Percentiles rank a stretch among this genome's conserved stretches.
Conservation (phyloP, 768 basidiomycete species). For the Suillus paluster region DNA sequence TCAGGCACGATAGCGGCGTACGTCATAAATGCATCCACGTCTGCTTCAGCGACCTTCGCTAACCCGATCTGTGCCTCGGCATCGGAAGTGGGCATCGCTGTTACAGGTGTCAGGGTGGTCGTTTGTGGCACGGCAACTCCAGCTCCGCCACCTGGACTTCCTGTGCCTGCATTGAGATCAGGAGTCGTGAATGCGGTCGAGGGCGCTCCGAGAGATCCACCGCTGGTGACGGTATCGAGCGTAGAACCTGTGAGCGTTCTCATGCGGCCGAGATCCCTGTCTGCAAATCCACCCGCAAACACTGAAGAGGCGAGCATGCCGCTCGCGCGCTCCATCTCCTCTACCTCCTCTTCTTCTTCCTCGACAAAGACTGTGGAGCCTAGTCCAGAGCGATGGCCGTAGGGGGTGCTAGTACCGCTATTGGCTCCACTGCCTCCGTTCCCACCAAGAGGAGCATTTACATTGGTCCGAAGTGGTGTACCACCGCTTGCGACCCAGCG, state of each 20-base stretch:
- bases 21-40: conserved; percentile 82
- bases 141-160: conserved; percentile 39
- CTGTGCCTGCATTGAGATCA: conserved; percentile 46
- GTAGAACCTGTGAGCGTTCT: conserved; percentile 61
- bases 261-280: conserved; percentile 48
- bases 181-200: conserved; percentile 66
- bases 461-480: conserved; percentile 59
- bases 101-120: conserved; percentile 69
- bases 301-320: conserved; percentile 34
- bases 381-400: conserved; percentile 58
- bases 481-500: conserved; percentile 75
- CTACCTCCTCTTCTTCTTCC: conserved; percentile 78
- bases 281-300: conserved; percentile 43
- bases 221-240: conserved; percentile 35
- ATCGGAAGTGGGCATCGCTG: conserved; percentile 72
- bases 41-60: conserved; percentile 83
- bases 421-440: conserved; percentile 54
- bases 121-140: conserved; percentile 43
- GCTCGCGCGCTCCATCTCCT: conserved; percentile 53
- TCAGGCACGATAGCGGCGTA: conserved; percentile 88
- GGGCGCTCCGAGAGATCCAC: conserved; percentile 44
- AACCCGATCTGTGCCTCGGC: conserved; percentile 76
- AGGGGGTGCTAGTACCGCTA: conserved; percentile 74
- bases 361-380: conserved; percentile 60
- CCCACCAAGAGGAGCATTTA: conserved; percentile 45